Conservation (phyloP, 202 grass and related monocot genomes). For the Setaria viridis region DNA sequence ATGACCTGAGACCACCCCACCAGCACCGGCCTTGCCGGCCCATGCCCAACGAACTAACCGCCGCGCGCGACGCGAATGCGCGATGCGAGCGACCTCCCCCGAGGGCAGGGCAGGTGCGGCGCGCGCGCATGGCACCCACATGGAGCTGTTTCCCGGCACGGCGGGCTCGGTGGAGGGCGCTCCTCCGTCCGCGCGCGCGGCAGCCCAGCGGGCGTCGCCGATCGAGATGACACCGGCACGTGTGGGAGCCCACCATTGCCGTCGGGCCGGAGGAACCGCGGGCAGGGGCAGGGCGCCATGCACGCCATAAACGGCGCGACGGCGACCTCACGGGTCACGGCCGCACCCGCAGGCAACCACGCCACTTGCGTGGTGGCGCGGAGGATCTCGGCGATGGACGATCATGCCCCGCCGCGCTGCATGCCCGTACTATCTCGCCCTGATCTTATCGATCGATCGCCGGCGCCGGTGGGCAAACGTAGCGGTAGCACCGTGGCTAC, state of each 20-base stretch:
- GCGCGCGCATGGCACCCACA: slow-evolving; percentile 41
- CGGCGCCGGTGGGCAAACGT: neutral
- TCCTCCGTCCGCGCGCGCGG: neutral
- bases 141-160: slow-evolving; percentile 29
- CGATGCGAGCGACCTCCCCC: neutral
- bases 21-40: neutral
- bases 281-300: neutral
- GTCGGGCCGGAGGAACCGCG: neutral
- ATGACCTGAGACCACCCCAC: neutral
- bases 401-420: neutral
- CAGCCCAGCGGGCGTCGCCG: neutral
- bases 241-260: slow-evolving; percentile 46
- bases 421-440: slow-evolving; percentile 19
- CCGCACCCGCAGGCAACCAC: neutral
- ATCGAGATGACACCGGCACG: slow-evolving; percentile 27
- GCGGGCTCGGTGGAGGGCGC: neutral
- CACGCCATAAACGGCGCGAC: slow-evolving; percentile 55
- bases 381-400: neutral
- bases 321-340: slow-evolving; percentile 46
- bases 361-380: slow-evolving; percentile 9
- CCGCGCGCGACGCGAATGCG: neutral
- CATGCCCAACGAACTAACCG: slow-evolving; percentile 47
- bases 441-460: neutral
- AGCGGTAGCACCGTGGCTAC: neutral
- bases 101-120: neutral